Base-by-base conservation (phyloP, 2,329 filamentous ascomycete genomes). In the Penicillium sclerotigenum region DNA sequence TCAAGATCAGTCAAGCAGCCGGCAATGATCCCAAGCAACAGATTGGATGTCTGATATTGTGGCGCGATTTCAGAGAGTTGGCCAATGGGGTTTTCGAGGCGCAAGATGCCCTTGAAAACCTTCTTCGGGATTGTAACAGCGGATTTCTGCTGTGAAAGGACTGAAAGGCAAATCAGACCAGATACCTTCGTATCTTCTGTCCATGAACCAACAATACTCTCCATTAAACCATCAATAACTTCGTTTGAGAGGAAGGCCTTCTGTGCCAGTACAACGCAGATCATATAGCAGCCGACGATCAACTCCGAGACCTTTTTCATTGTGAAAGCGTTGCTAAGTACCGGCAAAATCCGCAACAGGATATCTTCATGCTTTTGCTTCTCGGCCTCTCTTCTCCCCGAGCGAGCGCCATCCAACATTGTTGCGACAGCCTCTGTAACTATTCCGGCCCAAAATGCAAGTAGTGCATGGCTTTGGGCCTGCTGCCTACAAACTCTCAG, bases 401-500 rank as follows among this genome's bases (percentile, higher is more conserved):
- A 92, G 62, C 84, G 85, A 59, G 86, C 82, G 52, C 82, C 83
- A 66, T 96, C 90, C 56, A 97, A 76, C 79, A 94, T 91, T 29
- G 86, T 87, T 60, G 90, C 89, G 56, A 95, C 82, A 11, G 92
- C 87, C 74, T 99, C 92, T 0, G 91, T 90, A 71, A 89, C 87
- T 49, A 97, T 81, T 43, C 91, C 88, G 5, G 89, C 91, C 93
- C 94, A 99, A 71, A 99, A 97, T 0, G 90, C 88, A 52, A 96
- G 77, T 57, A 97, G 77, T 1, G 86, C 85, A 37, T 90, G 84
- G 65, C 94, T 89, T 52, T 93, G 86, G 56, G 90, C 87, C 51
- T 85, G 83, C 38, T 83, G 80, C 51, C 85, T 83, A 68, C 91
- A 87, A 24, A 89, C 86, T 56, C 87, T 84, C 28, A 96, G 77